Conservation (phyloP, 2,329 filamentous ascomycete genomes). For the Basipetospora chlamydospora region DNA sequence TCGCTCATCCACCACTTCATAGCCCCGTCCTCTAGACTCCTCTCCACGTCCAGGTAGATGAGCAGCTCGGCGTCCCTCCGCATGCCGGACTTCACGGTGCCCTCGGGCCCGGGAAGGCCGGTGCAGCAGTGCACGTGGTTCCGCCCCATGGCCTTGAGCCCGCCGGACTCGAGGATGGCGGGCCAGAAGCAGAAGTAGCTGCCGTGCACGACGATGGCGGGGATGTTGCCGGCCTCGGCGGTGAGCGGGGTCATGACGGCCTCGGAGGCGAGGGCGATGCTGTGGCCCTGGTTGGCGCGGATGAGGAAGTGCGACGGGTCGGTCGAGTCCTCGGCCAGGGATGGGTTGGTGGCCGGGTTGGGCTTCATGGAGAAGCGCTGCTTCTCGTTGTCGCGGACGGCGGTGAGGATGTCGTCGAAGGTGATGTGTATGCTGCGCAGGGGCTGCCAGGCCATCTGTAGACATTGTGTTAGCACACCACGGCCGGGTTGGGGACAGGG, state of each 20-base stretch:
- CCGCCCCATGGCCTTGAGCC: constrained; percentile 64
- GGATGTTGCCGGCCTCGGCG: constrained; percentile 40
- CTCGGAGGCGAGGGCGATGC: constrained; percentile 59
- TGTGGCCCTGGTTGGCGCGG: constrained; percentile 91
- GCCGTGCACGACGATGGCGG: constrained; percentile 63
- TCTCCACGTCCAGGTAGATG: constrained; percentile 59
- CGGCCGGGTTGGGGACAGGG: background rate
- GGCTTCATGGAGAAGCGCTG: constrained; percentile 74
- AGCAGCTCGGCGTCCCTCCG: constrained; percentile 61
- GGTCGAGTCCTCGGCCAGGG: constrained; percentile 15
- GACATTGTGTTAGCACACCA: background rate
- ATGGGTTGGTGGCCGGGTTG: constrained; percentile 18
- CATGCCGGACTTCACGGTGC: constrained; percentile 62
- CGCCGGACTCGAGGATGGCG: constrained; percentile 59
- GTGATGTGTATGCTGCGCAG: constrained; percentile 59
- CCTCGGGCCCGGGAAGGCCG: constrained; percentile 42
- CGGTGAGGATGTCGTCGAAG: constrained; percentile 54
- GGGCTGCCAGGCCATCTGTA: constrained; percentile 37
- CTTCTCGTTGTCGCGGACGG: constrained; percentile 70
- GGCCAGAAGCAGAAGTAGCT: constrained; percentile 75
- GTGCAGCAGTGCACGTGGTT: constrained; percentile 86
- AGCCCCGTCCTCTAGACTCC: constrained; percentile 43
- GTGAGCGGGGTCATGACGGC: constrained; percentile 57
- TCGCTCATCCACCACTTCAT: constrained; percentile 67
- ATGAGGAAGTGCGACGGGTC: constrained; percentile 64